Conservation (phyloP, 495 filamentous ascomycete species). For the Podospora tetraspora region DNA sequence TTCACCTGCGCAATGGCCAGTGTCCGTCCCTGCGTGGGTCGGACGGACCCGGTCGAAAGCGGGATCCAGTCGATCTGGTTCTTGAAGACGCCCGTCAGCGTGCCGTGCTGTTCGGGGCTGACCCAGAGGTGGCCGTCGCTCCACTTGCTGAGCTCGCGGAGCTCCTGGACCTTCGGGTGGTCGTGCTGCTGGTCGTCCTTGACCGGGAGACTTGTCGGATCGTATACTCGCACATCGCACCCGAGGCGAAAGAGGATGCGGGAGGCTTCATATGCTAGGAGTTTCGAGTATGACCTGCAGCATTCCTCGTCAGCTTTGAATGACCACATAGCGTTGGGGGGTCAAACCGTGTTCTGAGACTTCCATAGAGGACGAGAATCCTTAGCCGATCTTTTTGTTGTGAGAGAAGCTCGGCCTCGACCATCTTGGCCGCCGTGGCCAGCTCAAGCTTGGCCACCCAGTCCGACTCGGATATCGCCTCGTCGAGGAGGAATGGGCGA, state of each 20-base stretch:
- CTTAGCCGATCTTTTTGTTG: conserved; percentile 46
- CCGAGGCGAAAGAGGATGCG: conserved; percentile 62
- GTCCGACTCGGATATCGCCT: conserved; percentile 35
- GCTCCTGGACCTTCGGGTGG: conserved; percentile 62
- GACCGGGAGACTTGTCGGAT: conserved; percentile 56
- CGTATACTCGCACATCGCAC: conserved; percentile 62
- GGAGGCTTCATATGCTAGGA: conserved; percentile 56
- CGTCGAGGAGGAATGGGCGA: conserved; percentile 52
- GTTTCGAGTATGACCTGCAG: conserved; percentile 53
- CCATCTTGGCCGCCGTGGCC: conserved; percentile 43
- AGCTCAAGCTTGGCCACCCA: conserved; percentile 57
- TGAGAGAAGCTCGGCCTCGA: conserved; percentile 45
- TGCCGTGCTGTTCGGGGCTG: conserved; percentile 67
- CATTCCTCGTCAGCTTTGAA: neutral
- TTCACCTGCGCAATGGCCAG: conserved; percentile 60
- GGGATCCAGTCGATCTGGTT: conserved; percentile 77
- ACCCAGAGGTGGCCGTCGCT: conserved; percentile 68
- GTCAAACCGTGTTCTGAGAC: conserved; percentile 46
- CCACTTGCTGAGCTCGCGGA: conserved; percentile 58
- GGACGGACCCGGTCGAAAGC: conserved; percentile 54
- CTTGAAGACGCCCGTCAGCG: conserved; percentile 68
- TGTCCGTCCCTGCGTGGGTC: conserved; percentile 65
- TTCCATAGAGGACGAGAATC: conserved; percentile 61
- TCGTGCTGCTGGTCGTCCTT: conserved; percentile 56
- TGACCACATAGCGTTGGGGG: no score